These are phyloP conservation scores for Sarocladium brachiariae DNA, from an alignment of 2,329 filamentous ascomycete genomes.

Conservation along the genomic window DNA sequence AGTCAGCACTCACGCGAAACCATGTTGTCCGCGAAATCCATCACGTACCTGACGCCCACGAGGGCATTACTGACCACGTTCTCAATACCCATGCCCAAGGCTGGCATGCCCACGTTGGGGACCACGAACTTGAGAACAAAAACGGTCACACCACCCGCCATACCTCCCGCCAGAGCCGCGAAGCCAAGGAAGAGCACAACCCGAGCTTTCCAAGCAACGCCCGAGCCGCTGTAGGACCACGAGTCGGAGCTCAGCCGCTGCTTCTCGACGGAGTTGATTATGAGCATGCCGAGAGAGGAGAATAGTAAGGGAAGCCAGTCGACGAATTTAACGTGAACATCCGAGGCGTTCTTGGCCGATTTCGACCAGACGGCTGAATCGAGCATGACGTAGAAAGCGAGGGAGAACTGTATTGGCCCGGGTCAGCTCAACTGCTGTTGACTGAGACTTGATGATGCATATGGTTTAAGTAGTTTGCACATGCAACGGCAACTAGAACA, in stretches of 20 bases:
- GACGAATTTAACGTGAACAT: constrained; percentile 56
- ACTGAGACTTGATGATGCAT: no score
- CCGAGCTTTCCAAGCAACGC: constrained; percentile 62
- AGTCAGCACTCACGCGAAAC: constrained; percentile 14
- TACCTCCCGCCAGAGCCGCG: constrained; percentile 57
- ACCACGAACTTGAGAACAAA: constrained; percentile 61
- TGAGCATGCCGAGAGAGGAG: constrained; percentile 60
- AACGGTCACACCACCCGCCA: constrained; percentile 63
- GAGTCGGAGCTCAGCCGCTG: constrained; percentile 56
- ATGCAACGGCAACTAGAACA: no score
- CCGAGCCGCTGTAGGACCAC: constrained; percentile 55
- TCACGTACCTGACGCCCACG: constrained; percentile 50
- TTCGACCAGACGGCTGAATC: constrained; percentile 63
- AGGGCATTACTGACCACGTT: constrained; percentile 60
- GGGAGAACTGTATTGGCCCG: constrained; percentile 46
- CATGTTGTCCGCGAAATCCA: not conserved
- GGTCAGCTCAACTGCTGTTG: no score
- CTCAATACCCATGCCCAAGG: constrained; percentile 57
- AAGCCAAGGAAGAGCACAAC: constrained; percentile 63
- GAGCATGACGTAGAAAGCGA: constrained; percentile 63
- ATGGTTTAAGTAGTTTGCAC: no score
- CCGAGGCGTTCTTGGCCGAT: constrained; percentile 50
- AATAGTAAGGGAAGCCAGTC: constrained; percentile 66
- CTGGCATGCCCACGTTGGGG: constrained; percentile 49
- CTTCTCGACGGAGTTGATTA: constrained; percentile 66